Conservation (phyloP, 2,329 filamentous ascomycete genomes). For the Colletotrichum cuscutae region DNA sequence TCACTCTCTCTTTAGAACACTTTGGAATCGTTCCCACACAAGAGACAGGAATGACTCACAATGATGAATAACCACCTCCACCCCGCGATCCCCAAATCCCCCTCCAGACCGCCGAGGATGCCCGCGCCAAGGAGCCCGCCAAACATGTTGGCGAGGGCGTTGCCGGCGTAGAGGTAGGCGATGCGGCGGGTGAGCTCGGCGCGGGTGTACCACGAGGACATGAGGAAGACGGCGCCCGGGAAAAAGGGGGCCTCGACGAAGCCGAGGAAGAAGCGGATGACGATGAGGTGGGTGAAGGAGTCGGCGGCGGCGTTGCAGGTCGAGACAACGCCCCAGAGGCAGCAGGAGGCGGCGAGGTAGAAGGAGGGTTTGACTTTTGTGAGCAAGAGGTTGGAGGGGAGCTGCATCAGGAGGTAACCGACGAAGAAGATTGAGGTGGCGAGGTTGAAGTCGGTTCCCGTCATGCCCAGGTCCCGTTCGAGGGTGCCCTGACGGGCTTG, state of each 20-base stretch:
- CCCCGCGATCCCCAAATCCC: constrained; percentile 31
- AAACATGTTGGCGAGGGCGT: constrained; percentile 61
- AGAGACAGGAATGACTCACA: constrained; percentile 11
- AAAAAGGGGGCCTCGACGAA: constrained; percentile 62
- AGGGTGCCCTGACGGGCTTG: constrained; percentile 65
- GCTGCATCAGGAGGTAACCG: constrained; percentile 70
- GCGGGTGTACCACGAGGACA: constrained; percentile 58
- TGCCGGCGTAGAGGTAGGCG: constrained; percentile 58
- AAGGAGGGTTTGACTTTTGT: constrained; percentile 63
- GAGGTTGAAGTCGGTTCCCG: constrained; percentile 66
- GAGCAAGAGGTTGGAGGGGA: constrained; percentile 69
- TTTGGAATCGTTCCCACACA: neutral
- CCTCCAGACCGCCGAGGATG: constrained; percentile 55
- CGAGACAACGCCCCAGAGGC: constrained; percentile 51
- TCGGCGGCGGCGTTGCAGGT: constrained; percentile 58
- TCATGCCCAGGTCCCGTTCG: constrained; percentile 63
- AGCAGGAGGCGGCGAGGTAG: constrained; percentile 61
- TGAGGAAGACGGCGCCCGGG: constrained; percentile 57
- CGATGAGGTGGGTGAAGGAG: constrained; percentile 54
- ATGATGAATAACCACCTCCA: constrained; percentile 47
- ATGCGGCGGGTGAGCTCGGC: constrained; percentile 56
- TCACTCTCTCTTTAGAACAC: no score
- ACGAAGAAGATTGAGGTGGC: constrained; percentile 66
- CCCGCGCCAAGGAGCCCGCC: constrained; percentile 61
- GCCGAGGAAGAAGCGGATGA: constrained; percentile 55